A percentile compares a stretch with the other conserved stretches of the same genome.
These are phyloP conservation scores for Crithidia fasciculata DNA, from an alignment of 208 protist genomes.

Conservation along the genomic window DNA sequence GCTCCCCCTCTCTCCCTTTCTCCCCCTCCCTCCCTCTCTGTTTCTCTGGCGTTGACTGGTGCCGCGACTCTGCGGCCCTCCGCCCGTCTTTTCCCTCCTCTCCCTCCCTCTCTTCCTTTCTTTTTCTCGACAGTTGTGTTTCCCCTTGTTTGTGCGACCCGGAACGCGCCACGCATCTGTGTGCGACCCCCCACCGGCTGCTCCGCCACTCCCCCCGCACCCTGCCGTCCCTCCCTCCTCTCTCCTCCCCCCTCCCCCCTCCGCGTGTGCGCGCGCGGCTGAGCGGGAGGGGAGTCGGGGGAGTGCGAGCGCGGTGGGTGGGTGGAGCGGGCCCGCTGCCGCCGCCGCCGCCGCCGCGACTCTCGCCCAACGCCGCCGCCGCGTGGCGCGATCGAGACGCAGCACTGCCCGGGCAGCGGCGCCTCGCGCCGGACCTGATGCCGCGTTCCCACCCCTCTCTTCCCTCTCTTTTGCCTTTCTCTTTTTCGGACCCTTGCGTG, in stretches of 20 bases:
- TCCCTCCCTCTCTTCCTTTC: slow-evolving; percentile 5
- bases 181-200: slow-evolving; percentile 19
- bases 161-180: not conserved
- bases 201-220: not conserved
- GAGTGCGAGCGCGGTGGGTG: not conserved
- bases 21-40: too few relatives aligned
- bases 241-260: not conserved
- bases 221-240: not conserved
- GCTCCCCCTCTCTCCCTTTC: too few relatives aligned
- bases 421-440: not conserved
- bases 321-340: not conserved
- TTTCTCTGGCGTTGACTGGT: too few relatives aligned
- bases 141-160: not conserved
- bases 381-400: slow-evolving; percentile 21
- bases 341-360: slow-evolving; percentile 12
- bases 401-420: slow-evolving; percentile 1
- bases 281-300: not conserved
- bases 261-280: not conserved
- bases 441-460: not conserved
- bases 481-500: too few relatives aligned
- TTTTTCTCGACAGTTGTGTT: not conserved
- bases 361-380: slow-evolving; percentile 6
- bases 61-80: too few relatives aligned
- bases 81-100: slow-evolving; percentile 5
- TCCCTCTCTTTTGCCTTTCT: too few relatives aligned